Conservation (phyloP, 805 yeast genomes). For the Blastobotrys terrestris region DNA sequence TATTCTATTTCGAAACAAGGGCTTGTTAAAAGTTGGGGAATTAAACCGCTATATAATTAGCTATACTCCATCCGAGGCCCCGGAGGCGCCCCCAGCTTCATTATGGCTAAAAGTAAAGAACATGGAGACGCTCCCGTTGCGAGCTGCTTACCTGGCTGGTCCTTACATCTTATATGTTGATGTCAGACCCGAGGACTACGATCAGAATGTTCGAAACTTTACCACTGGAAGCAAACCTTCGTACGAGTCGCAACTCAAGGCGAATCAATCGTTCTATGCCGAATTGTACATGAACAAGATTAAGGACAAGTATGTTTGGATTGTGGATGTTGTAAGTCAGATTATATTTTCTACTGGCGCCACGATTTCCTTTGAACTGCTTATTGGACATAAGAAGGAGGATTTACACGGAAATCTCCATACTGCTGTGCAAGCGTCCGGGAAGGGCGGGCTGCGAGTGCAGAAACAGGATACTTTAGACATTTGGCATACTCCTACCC, state of each 20-base stretch:
- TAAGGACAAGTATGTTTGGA: slow-evolving; percentile 54
- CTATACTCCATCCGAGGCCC: slow-evolving; percentile 37
- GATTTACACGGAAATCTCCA: slow-evolving; percentile 12
- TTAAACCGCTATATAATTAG: slow-evolving; percentile 48
- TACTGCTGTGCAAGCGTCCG: neutral
- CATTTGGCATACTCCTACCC: slow-evolving; percentile 70
- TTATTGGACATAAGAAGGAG: slow-evolving; percentile 37
- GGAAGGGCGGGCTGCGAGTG: slow-evolving; percentile 24
- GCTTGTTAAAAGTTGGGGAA: slow-evolving; percentile 52
- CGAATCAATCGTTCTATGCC: slow-evolving; percentile 63
- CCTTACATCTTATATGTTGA: slow-evolving; percentile 85
- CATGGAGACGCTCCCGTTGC: slow-evolving; percentile 59
- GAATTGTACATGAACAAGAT: slow-evolving; percentile 41
- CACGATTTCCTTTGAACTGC: slow-evolving; percentile 59
- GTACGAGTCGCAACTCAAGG: slow-evolving; percentile 53
- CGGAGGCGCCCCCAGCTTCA: slow-evolving; percentile 8
- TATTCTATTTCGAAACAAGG: slow-evolving; percentile 20
- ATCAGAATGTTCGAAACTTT: slow-evolving; percentile 39
- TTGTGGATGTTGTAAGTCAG: slow-evolving; percentile 75
- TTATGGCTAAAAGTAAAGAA: slow-evolving; percentile 51
- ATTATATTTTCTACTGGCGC: slow-evolving; percentile 65
- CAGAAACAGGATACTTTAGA: slow-evolving; percentile 50
- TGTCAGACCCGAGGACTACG: slow-evolving; percentile 60
- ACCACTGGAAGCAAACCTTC: slow-evolving; percentile 33
- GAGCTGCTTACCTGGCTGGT: slow-evolving; percentile 85